These are phyloP conservation scores for Cystobasidium tubakii DNA, from an alignment of 768 basidiomycete species.

Conservation along the genomic window DNA sequence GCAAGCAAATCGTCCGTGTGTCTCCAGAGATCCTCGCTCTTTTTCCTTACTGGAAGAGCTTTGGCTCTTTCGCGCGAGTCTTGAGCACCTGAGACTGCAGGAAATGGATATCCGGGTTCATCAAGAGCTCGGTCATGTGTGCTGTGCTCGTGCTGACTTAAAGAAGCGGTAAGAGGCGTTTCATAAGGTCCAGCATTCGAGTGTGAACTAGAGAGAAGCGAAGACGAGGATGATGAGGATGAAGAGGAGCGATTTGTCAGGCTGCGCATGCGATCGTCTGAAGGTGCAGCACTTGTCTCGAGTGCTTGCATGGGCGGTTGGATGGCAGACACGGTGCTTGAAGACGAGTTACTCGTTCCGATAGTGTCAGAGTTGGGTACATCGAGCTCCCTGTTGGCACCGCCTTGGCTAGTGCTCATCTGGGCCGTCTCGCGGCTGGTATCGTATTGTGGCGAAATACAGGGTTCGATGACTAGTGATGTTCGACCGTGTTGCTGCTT, in stretches of 20 bases:
- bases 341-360: not conserved
- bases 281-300: not conserved
- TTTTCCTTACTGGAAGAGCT: not conserved
- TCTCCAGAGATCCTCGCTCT: not conserved
- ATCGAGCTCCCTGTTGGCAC: not conserved
- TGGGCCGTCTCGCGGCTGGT: too few relatives aligned
- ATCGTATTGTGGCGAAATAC: not conserved
- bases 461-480: not conserved
- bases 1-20: slow-evolving; percentile 6
- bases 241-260: not conserved
- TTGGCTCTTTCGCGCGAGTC: not conserved
- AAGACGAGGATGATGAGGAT: slow-evolving; percentile 2
- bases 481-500: too few relatives aligned
- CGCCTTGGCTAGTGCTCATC: not conserved
- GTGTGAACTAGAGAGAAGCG: not conserved
- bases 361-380: not conserved
- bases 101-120: not conserved
- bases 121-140: not conserved
- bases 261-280: not conserved
- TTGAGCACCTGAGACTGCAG: not conserved
- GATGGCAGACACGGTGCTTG: not conserved
- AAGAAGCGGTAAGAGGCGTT: not conserved
- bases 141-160: not conserved
- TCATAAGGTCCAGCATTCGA: not conserved
- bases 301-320: not conserved